Base-by-base conservation (phyloP, 306 rosid genomes). In the Cicer arietinum region DNA sequence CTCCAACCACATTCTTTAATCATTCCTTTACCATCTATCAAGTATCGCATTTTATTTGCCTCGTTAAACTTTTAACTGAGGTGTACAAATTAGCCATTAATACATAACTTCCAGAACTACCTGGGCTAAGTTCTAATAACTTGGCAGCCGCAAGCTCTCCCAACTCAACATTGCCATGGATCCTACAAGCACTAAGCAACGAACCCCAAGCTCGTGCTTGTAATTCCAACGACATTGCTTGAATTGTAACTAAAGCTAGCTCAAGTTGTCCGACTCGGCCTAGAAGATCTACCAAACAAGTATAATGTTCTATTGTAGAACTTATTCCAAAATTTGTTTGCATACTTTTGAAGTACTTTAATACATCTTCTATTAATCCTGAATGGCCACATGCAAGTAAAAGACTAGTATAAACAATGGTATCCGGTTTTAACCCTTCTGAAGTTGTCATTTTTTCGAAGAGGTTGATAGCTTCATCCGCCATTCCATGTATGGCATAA, bases 371-470 rank as follows among this genome's bases (percentile, higher is more conserved):
- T 65, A 88, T 85, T 72, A 89, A 78, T 73, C 89, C 88, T 2
- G 91, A 88, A 89, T 91, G 97, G 84, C 90, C 84, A 78, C 92
- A 89, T 2, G 89, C 89, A 60, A 72, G 83, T 59, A 91, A 78
- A 79, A 89, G n/a, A 70, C 89, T 84, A 12, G 90, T 82, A 81
- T 82, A 89, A 75, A 84, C 88, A 54, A 91, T 76, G 56, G 86
- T 77, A 83, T 91, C 91, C 63, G 90, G 92, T 43, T 62, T 44
- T 73, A 87, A 61, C 47, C 83, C 59, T 47, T 71, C 77, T 12
- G 17, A 70, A 39, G 7, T 73, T 61, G 83, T 84, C 94, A 91
- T 89, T 78, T 83, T 85, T 39, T 52, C 77, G 41, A 91, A 91
- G 39, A 78, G 85, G 51, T n/a, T 74, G 69, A 86, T 73, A n/a